Conservation (phyloP, 352 stramenopile species). For the Globisporangium radiosum region DNA sequence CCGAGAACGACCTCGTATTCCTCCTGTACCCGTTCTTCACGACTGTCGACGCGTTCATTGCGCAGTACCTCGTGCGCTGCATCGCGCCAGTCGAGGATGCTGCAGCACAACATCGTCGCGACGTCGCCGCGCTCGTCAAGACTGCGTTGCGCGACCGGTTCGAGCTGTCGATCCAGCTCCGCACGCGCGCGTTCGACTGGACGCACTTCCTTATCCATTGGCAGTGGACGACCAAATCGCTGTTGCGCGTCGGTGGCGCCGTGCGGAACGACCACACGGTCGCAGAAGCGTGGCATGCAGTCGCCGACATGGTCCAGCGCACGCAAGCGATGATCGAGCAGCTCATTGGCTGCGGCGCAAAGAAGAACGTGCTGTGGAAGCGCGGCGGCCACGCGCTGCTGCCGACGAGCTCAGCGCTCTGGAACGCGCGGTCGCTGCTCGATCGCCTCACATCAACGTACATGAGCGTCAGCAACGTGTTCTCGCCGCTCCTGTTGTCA, state of each 20-base stretch:
- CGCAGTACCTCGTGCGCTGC: slow-evolving; percentile 13
- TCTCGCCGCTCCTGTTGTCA: slow-evolving; percentile 20
- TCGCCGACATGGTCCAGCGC: slow-evolving; percentile 67
- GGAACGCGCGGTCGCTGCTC: slow-evolving; percentile 65
- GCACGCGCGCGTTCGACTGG: slow-evolving; percentile 50
- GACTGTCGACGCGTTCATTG: slow-evolving; percentile 46
- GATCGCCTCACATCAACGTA: slow-evolving; percentile 57
- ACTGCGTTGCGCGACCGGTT: slow-evolving; percentile 49
- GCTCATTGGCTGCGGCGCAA: slow-evolving; percentile 51
- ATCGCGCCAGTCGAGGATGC: background rate
- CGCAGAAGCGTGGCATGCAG: slow-evolving; percentile 24
- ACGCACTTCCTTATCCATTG: slow-evolving; percentile 81
- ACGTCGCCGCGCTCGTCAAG: slow-evolving; percentile 26
- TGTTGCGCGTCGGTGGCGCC: slow-evolving; percentile 21
- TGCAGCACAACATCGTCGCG: slow-evolving; percentile 2
- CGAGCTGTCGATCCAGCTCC: slow-evolving; percentile 76
- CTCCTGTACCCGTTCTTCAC: slow-evolving; percentile 65
- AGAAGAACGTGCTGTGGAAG: slow-evolving; percentile 91
- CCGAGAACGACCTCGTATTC: slow-evolving; percentile 71
- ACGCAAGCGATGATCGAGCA: slow-evolving; percentile 67
- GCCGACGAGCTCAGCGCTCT: slow-evolving; percentile 52
- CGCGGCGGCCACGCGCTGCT: slow-evolving; percentile 80
- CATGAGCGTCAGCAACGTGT: slow-evolving; percentile 33
- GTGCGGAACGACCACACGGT: slow-evolving; percentile 11
- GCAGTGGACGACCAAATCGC: slow-evolving; percentile 68